Base-by-base conservation (phyloP, 2,329 filamentous ascomycete species). In the Aspergillus sp. region DNA sequence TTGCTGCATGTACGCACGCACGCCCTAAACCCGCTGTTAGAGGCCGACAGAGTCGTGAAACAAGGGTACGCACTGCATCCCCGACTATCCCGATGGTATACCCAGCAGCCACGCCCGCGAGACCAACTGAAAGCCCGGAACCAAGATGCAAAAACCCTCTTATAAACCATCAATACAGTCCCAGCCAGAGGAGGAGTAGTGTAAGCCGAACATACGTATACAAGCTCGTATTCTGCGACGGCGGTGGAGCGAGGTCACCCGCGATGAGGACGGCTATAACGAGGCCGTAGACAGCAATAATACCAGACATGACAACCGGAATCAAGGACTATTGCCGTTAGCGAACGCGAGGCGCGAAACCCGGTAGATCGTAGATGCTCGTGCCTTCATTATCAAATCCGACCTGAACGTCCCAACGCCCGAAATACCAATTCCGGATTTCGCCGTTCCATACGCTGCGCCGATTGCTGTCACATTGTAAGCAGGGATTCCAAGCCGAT, bases 71-170 rank as follows among this genome's bases (percentile, higher is more conserved):
- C 64, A 77, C 88, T 64, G 80, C 81, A 66, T 98, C 93, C 46
- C 91, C 91, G 14, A 98, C 89, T 41, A 94, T 76, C 34, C 91
- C 91, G 60, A 98, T 98, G 38, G 86, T 85, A 66, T 96, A 98
- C 33, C 91, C 91, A 39, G 91, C 91, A 19, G 91, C 88, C 32
- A 96, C 72, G 51, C 91, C 91, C 3, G 89, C 86, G 51, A 96
- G 72, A 36, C 91, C 91, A 36, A 98, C 91, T 2, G 85, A 86
- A 34, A 96, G 68, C 24, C 91, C 91, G 41, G 85, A 86, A 16
- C 79, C 88, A 31, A 98, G 75, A 59, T 98, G 91, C 79, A 95
- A 82, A 62, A 93, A 94, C 29, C 85, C 88, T 45, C 82, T 85
- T 40, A 30, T 29, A 22, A 25, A 31, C 14, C 10, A 35, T 52